Evolutionary conservation across 2,329 filamentous ascomycete species (phyloP).

Genomic region (Rosellinia necatrix): DNA sequence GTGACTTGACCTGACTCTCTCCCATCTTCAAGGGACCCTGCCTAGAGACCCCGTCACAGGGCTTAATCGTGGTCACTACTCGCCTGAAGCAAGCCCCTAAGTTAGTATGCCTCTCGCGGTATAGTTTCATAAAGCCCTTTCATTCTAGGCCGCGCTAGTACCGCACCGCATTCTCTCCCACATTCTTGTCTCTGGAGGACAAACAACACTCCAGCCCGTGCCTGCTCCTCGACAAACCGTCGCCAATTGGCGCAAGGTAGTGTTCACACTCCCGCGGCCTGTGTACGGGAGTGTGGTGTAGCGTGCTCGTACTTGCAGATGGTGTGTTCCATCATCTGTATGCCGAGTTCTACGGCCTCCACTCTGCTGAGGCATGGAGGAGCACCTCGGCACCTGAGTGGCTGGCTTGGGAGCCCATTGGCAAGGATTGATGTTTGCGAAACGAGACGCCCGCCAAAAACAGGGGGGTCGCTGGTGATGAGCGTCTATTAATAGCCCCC

Average conservation of each 20-base stretch:
- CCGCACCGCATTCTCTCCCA: not conserved
- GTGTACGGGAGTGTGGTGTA: slow-evolving; percentile 1
- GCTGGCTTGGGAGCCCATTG: slow-evolving; percentile 20
- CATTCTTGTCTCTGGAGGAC: not conserved
- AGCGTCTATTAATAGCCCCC: slow-evolving; percentile 38
- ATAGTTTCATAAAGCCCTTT: slow-evolving; percentile 23
- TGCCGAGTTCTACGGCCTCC: slow-evolving; percentile 28
- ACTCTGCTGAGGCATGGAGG: slow-evolving; percentile 29
- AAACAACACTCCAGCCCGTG: not conserved
- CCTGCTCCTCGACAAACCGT: not conserved
- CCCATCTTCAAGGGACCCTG: slow-evolving; percentile 10
- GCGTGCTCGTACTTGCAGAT: slow-evolving; percentile 22
- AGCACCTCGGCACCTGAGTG: slow-evolving; percentile 31
- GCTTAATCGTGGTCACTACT: slow-evolving; percentile 11
- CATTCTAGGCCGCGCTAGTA: not conserved
- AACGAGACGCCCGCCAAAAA: slow-evolving; percentile 34
- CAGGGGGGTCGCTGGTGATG: slow-evolving; percentile 23
- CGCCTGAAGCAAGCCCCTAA: slow-evolving; percentile 16
- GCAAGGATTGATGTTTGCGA: slow-evolving; percentile 40
- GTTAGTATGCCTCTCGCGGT: slow-evolving; percentile 2
- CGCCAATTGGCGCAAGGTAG: slow-evolving; percentile 8
- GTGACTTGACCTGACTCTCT: slow-evolving; percentile 17
- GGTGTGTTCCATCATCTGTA: slow-evolving; percentile 31
- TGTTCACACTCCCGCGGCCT: not conserved
- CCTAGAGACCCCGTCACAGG: slow-evolving; percentile 19